Base-by-base conservation (phyloP, 495 filamentous ascomycete genomes). In the Tuber magnatum region DNA sequence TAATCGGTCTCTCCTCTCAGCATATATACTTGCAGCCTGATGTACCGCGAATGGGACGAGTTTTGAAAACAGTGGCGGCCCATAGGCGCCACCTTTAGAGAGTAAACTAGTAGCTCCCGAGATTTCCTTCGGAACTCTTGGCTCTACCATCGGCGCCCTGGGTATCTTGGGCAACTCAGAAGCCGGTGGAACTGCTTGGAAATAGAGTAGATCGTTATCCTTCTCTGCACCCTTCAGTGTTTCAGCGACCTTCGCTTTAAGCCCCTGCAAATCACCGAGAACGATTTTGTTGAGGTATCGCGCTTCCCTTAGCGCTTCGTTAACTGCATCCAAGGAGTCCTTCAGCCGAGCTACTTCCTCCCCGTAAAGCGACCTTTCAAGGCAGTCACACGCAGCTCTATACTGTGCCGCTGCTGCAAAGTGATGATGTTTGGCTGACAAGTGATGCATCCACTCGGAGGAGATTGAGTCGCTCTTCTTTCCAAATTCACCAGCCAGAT, bases 351-450 rank as follows among this genome's bases (percentile, higher is more conserved):
- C 93, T 32, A 99, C 93, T 85, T 99, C 95, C 82, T 99, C 95
- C 51, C 96, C 95, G 76, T 97, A 99, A 80, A 92, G 95, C 71
- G 91, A 88, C 86, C 94, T 97, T 84, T 97, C 96, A 73, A 99
- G 82, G 78, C 93, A 96, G 78, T 98, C 94, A 71, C 93, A 90
- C 8, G 95, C 93, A 39, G 94, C 93, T n/a, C 95, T 88, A 79
- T 93, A 98, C 83, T 99, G 95, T 9, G 95, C 94, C 3, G 95
- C 95, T 1, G 93, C 96, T 42, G 95, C 95, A 84, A 99, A 97
- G 83, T 99, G 95, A 82, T 97, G 93, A 79, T 97, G 94, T 83
- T 99, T 99, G 3, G 95, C 95, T 8, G 91, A 92, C 89, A 95
- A 95, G 80, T 98, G 95, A 83, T 99, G 96, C 70, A 99, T 97